Percentiles rank a stretch among this genome's conserved stretches.
These are phyloP conservation scores for Ulota crispa DNA, from an alignment of 225 moss, liverwort and hornwort genomes.

Conservation along the genomic window DNA sequence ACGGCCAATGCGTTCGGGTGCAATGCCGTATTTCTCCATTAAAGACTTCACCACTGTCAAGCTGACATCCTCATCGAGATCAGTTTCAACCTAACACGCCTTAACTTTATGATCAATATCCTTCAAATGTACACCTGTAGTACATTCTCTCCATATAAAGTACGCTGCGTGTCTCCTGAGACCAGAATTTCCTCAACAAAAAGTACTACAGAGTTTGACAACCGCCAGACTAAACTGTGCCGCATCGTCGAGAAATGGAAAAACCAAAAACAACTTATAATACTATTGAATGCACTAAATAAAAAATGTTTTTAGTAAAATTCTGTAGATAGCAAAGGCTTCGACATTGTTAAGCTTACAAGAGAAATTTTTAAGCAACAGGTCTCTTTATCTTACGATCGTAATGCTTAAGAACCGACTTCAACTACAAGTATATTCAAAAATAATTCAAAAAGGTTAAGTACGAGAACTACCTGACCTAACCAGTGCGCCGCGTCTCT, in stretches of 20 bases:
- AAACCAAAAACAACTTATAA: not conserved
- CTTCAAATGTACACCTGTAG: not conserved
- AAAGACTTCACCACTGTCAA: slow-evolving; percentile 55
- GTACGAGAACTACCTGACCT: not conserved
- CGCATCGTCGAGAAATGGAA: not conserved
- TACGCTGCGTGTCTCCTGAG: not conserved
- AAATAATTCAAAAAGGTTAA: not conserved
- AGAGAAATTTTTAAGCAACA: not conserved
- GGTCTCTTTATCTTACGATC: not conserved
- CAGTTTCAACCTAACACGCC: not conserved
- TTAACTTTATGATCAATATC: not conserved
- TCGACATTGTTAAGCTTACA: not conserved
- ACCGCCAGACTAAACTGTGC: not conserved
- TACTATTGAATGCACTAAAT: too few species aligned
- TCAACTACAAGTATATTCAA: not conserved
- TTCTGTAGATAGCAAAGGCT: not conserved
- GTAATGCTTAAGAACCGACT: not conserved
- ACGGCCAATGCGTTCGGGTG: slow-evolving; percentile 81
- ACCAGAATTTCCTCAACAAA: not conserved
- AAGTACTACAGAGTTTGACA: not conserved
- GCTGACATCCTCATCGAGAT: slow-evolving; percentile 28
- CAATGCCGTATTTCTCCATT: slow-evolving; percentile 73
- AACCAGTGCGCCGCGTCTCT: not conserved
- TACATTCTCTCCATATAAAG: not conserved
- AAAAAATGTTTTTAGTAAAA: too few species aligned